These are phyloP conservation scores for Sphagnum fallax DNA, from an alignment of 228 moss, liverwort and hornwort genomes.

Conservation along the genomic window DNA sequence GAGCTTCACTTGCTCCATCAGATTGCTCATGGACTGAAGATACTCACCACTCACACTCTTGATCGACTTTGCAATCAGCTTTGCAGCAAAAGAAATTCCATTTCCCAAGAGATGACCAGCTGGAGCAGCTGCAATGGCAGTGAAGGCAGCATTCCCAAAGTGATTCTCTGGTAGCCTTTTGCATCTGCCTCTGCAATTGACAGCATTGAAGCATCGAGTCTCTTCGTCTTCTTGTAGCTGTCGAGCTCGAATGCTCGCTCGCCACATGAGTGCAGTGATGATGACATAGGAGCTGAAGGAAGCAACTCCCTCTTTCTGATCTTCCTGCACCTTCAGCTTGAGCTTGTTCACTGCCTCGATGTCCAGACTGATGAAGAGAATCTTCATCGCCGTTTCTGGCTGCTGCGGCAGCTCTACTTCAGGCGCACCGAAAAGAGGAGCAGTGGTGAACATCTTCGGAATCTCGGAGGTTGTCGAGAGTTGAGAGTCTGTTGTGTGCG, in stretches of 20 bases:
- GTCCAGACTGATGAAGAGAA: no score
- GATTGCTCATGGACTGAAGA: not conserved
- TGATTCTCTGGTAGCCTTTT: not conserved
- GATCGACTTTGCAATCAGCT: not conserved
- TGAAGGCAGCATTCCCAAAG: not conserved
- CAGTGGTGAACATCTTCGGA: not conserved
- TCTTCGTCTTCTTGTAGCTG: not conserved
- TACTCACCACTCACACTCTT: not conserved
- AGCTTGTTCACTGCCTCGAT: not conserved
- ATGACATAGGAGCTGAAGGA: not conserved
- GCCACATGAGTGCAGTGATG: not conserved
- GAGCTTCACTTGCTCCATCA: conserved; percentile 1
- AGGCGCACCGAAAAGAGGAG: not conserved
- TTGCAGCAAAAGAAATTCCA: not conserved
- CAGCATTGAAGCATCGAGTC: not conserved
- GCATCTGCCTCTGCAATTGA: not conserved
- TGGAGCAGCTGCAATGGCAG: not conserved
- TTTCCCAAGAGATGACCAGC: not conserved
- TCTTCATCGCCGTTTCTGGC: no score
- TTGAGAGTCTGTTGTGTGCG: not conserved
- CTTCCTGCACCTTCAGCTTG: not conserved
- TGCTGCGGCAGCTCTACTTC: not conserved
- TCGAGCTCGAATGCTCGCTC: not conserved
- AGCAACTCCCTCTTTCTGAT: not conserved
- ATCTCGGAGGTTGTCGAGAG: not conserved